phyloP scores from a whole-genome alignment of 1,284 basidiomycete species.

The Neotropicomus parvogracilis region DNA sequence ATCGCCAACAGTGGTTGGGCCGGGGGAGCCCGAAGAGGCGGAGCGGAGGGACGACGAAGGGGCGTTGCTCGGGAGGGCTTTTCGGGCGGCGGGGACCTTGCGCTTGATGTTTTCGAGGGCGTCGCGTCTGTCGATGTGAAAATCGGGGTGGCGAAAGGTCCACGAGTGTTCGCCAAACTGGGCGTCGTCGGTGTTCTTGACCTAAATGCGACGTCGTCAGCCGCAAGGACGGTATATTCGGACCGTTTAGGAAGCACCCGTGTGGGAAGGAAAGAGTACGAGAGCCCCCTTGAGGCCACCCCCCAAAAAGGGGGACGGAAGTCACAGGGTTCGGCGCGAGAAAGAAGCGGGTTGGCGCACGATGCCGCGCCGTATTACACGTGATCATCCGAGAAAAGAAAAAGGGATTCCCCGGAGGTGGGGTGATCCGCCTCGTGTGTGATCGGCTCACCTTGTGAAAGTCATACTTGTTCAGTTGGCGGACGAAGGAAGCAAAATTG shows the following conservation, averaged over 20 bases:
- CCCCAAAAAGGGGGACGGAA: conserved; percentile 7
- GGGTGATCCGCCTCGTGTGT: background rate
- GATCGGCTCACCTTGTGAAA: conserved; percentile 79
- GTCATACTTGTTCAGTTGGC: conserved; percentile 97
- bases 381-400: conserved; percentile 9
- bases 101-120: conserved; percentile 93
- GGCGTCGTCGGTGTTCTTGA: conserved; percentile 79
- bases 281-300: conserved; percentile 15
- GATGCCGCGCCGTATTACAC: conserved; percentile 16
- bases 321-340: conserved; percentile 7
- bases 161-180: conserved; percentile 84
- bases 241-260: conserved; percentile 2
- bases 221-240: conserved; percentile 1
- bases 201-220: conserved; percentile 31
- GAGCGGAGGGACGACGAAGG: conserved; percentile 36
- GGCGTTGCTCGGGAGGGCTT: conserved; percentile 33
- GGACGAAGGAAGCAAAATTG: conserved; percentile 92
- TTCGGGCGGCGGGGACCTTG: conserved; percentile 78
- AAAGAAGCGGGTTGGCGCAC: conserved; percentile 12
- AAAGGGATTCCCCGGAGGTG: background rate
- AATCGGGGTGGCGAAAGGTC: conserved; percentile 96
- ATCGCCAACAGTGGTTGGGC: conserved; percentile 17
- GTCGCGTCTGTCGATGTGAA: conserved; percentile 81
- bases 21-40: conserved; percentile 29
- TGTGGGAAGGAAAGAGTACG: background rate